Evolutionary conservation across 345 rosid species (phyloP).

Genomic region (Erodium maritimum): DNA sequence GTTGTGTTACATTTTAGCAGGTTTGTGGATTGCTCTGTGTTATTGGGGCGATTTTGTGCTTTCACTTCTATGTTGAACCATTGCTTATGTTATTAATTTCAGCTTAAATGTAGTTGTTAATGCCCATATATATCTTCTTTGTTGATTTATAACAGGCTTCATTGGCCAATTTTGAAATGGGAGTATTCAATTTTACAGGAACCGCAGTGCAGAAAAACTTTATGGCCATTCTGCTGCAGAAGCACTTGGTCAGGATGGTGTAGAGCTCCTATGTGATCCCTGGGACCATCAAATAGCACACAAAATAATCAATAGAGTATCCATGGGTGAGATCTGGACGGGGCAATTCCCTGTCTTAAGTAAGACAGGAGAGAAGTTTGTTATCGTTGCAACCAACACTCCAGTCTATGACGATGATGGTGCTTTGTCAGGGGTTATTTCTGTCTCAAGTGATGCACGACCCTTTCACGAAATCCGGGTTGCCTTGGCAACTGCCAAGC

Average conservation of each 20-base stretch:
- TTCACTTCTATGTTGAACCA: too few relatives aligned
- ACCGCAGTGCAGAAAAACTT: slow-evolving; percentile 66
- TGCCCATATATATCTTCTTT: too few relatives aligned
- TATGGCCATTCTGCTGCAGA: slow-evolving; percentile 75
- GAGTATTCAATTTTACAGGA: slow-evolving; percentile 40
- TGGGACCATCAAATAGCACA: slow-evolving; percentile 41
- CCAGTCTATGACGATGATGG: slow-evolving; percentile 71
- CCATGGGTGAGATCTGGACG: slow-evolving; percentile 69
- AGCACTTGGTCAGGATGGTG: slow-evolving; percentile 62
- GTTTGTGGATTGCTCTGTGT: too few relatives aligned
- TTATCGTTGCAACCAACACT: slow-evolving; percentile 51
- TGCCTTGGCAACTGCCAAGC: slow-evolving; percentile 21
- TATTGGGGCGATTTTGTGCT: too few relatives aligned
- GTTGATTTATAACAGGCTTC: too few relatives aligned
- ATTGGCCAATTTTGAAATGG: neutral
- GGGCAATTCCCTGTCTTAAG: slow-evolving; percentile 85
- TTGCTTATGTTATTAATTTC: too few relatives aligned
- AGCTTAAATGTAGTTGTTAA: too few relatives aligned
- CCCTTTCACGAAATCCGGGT: slow-evolving; percentile 35
- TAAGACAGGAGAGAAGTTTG: slow-evolving; percentile 55
- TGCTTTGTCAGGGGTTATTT: slow-evolving; percentile 60
- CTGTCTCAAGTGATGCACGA: slow-evolving; percentile 48
- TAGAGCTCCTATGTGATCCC: slow-evolving; percentile 58
- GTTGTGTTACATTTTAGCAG: neutral
- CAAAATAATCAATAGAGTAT: slow-evolving; percentile 37